A percentile compares a stretch with the other conserved stretches of the same genome.
phyloP scores from a whole-genome alignment of 352 stramenopile genomes.

The Blastocystis sp. region DNA sequence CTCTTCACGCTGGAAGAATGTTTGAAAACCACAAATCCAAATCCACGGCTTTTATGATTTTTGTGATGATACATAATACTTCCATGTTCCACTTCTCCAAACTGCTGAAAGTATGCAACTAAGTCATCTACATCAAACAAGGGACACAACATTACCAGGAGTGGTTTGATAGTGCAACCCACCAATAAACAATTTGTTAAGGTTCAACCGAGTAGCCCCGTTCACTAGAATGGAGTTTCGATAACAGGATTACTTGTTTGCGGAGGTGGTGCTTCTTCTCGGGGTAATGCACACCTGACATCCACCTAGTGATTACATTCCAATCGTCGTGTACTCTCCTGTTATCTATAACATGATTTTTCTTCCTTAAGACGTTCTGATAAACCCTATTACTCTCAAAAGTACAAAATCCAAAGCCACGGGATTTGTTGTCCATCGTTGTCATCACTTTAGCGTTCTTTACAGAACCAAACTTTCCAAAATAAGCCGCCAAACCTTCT shows the following conservation, averaged over 20 bases:
- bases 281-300: constrained; percentile 5
- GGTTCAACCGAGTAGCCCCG: background rate
- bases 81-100: constrained; percentile 43
- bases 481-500: constrained; percentile 39
- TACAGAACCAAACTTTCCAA: constrained; percentile 30
- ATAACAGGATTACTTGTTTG: constrained; percentile 10
- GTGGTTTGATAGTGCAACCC: constrained; percentile 54
- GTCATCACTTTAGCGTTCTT: constrained; percentile 28
- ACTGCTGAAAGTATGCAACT: constrained; percentile 14
- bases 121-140: constrained; percentile 54
- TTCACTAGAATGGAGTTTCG: background rate
- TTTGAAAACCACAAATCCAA: constrained; percentile 60
- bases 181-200: constrained; percentile 53
- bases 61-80: constrained; percentile 37
- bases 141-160: background rate
- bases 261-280: constrained; percentile 37
- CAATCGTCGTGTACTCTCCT: constrained; percentile 2
- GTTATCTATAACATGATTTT: constrained; percentile 58
- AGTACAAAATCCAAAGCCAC: constrained; percentile 42
- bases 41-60: constrained; percentile 53
- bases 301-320: constrained; percentile 15
- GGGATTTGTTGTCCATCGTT: background rate
- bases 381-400: constrained; percentile 28
- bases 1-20: background rate
- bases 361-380: background rate